Conservation (phyloP, 2,329 filamentous ascomycete genomes). For the Calonectria multiphialidica region DNA sequence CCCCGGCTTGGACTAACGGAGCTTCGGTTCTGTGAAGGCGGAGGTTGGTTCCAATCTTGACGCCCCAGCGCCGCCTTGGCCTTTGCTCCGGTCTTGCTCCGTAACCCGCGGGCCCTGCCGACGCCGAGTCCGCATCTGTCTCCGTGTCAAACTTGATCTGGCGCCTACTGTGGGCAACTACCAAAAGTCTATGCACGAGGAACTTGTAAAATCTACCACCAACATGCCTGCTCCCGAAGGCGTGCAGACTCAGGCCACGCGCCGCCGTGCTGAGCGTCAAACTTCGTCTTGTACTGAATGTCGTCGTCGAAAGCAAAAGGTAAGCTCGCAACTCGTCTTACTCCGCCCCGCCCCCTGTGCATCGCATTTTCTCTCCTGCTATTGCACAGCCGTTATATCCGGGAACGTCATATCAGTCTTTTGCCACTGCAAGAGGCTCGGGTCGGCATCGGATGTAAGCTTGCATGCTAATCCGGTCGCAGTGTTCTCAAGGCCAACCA, state of each 20-base stretch:
- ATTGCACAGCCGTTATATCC: neutral
- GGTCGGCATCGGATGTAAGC: neutral
- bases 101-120: neutral
- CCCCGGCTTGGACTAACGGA: conserved; percentile 18
- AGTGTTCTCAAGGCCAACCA: conserved; percentile 68
- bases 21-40: conserved; percentile 22
- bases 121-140: neutral
- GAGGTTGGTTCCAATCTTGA: conserved; percentile 25
- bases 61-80: conserved; percentile 1
- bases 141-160: neutral
- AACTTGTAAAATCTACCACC: neutral
- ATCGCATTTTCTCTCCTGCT: neutral
- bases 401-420: neutral
- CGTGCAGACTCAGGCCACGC: conserved; percentile 35
- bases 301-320: conserved; percentile 65
- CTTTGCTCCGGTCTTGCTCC: conserved; percentile 8
- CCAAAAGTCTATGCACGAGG: neutral
- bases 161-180: neutral
- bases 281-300: conserved; percentile 64
- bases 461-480: conserved; percentile 21
- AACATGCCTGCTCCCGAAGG: conserved; percentile 33
- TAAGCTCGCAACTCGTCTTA: conserved; percentile 36
- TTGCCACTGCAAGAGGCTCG: neutral
- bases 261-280: conserved; percentile 40
- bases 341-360: neutral